Evolutionary conservation across 1,284 basidiomycete genomes (phyloP), one percentile per base, ranked within the genome.

Genomic region (Ganoderma multipileum): DNA sequence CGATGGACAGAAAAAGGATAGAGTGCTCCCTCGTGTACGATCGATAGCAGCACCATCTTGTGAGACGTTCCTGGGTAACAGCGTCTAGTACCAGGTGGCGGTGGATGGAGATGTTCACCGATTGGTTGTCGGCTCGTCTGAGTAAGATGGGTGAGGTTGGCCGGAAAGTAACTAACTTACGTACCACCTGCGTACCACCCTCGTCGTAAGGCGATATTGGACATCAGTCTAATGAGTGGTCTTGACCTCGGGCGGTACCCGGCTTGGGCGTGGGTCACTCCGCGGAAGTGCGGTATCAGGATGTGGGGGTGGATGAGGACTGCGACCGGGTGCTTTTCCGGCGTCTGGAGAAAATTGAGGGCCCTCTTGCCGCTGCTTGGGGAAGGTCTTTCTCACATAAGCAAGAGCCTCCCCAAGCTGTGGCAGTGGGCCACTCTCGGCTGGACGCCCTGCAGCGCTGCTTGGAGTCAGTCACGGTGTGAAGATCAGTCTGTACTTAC

Each of bases 1-100:
- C 42, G 42, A 68, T 65, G 60, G 65, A 63, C 60, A 57, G 66
- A 68, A 58, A 36, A n/a, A 36, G 55, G 55, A 9, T 58, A 58
- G 20, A 58, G 30, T 58, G 33, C 20, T 5, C 55, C 16, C 33
- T 30, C 11, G 33, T 33, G 30, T 18, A 9, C 23, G 55, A 58
- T 58, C 20, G 55, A 58, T 20, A 16, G 14, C 20, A 38, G 20
- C n/a, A 23, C 33, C 8, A 8, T n/a, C 33, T n/a, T 58, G 55
- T 38, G 20, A 12, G 33, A n/a, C 30, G 55, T 58, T 58, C 55
- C 55, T 58, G 55, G 30, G 54, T 18, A 3, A 38, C 11, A 38
- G 30, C 55, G 36, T 30, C 55, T 58, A n/a, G 55, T 33, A 11
- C 2, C 12, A 39, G 38, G 18, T 57, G 33, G 16, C 12, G 54